These are phyloP conservation scores for Middelhovenomyces tepae DNA, from an alignment of 805 yeast species.

Conservation along the genomic window DNA sequence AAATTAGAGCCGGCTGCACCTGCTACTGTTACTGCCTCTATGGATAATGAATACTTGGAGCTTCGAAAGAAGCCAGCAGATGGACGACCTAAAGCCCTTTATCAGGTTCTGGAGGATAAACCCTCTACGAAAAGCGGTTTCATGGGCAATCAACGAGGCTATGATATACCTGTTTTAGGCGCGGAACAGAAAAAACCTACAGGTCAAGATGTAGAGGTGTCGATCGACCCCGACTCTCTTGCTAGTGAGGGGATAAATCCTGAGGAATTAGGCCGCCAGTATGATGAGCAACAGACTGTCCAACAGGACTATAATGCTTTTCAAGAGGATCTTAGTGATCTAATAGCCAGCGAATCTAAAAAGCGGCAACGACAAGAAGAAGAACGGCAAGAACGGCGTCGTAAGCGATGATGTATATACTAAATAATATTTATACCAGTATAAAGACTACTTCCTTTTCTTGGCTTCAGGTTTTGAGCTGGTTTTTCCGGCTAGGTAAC, in stretches of 20 bases:
- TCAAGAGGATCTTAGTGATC: conserved; percentile 10
- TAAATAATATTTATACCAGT: too few species aligned
- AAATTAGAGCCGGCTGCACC: neutral
- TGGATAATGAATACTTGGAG: conserved; percentile 1
- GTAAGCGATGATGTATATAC: neutral
- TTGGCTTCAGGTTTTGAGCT: neutral
- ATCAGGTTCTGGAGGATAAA: conserved; percentile 27
- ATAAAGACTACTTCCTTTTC: conserved; percentile 1
- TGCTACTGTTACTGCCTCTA: conserved; percentile 1
- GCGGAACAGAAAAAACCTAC: conserved; percentile 5
- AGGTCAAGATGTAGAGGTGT: conserved; percentile 5
- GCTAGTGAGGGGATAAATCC: too few species aligned
- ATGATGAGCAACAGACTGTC: too few species aligned
- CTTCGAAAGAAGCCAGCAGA: neutral
- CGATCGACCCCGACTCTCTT: neutral
- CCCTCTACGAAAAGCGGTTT: conserved; percentile 12
- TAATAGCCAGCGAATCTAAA: conserved; percentile 9
- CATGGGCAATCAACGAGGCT: conserved; percentile 26
- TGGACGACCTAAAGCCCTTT: conserved; percentile 21
- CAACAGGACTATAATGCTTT: too few species aligned
- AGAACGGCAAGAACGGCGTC: neutral
- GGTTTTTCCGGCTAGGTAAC: conserved; percentile 23
- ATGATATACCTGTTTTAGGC: conserved; percentile 16
- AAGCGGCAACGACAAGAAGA: conserved; percentile 4
- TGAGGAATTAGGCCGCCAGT: too few species aligned